Evolutionary conservation across 1,139 yeast genomes (phyloP).

Genomic region (Geotrichum carabidarum): DNA sequence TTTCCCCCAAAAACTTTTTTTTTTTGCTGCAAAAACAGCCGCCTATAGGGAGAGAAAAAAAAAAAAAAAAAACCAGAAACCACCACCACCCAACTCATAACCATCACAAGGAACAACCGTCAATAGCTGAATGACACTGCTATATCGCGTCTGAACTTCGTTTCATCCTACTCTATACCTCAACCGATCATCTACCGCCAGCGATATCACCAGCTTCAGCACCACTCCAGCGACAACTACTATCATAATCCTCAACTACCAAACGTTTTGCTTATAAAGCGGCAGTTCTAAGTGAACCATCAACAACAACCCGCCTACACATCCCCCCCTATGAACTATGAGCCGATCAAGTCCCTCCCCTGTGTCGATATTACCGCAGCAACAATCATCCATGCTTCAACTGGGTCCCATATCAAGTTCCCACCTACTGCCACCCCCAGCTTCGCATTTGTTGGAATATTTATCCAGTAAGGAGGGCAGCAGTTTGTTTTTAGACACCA

Average conservation of each 20-base stretch:
- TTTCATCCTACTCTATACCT: too few species aligned
- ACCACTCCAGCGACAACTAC: background rate
- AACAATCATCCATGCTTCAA: background rate
- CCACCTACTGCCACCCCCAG: slow-evolving; percentile 1
- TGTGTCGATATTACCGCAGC: slow-evolving; percentile 7
- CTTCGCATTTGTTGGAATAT: background rate
- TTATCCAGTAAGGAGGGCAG: background rate
- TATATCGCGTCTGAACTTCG: too few species aligned
- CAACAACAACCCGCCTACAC: background rate
- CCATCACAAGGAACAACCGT: too few species aligned
- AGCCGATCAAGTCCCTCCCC: slow-evolving; percentile 8
- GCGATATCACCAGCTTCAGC: background rate
- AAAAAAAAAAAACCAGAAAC: too few species aligned
- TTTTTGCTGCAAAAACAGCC: background rate
- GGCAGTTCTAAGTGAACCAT: too few species aligned
- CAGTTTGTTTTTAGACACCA: background rate
- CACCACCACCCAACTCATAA: too few species aligned
- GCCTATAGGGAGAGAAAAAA: too few species aligned
- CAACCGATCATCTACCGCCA: too few species aligned
- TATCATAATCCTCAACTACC: background rate
- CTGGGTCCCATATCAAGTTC: background rate
- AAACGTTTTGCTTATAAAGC: too few species aligned
- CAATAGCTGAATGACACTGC: too few species aligned
- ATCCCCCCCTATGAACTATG: background rate
- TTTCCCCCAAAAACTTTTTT: background rate